Evolutionary conservation across 2,329 filamentous ascomycete species (phyloP).

Genomic region (Aspergillus fructus): DNA sequence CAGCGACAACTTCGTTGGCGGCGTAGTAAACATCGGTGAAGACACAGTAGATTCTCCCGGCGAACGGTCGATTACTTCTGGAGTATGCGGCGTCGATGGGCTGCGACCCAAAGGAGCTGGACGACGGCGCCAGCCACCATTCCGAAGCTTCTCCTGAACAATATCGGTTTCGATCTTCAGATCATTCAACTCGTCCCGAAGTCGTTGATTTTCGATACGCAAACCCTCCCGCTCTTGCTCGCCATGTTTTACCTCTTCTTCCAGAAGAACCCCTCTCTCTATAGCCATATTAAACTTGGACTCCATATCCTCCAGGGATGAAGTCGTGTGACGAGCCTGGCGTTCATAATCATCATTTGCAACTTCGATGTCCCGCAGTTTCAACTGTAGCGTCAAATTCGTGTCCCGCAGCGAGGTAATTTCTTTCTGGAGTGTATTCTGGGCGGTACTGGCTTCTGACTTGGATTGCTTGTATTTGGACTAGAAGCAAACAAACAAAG

Average conservation of each 20-base stretch:
- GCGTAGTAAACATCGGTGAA: slow-evolving; percentile 85
- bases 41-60: slow-evolving; percentile 80
- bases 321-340: slow-evolving; percentile 92
- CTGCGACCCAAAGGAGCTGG: slow-evolving; percentile 51
- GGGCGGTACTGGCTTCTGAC: slow-evolving; percentile 77
- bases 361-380: slow-evolving; percentile 90
- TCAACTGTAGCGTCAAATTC: slow-evolving; percentile 77
- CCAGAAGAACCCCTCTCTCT: slow-evolving; percentile 86
- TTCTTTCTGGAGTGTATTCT: slow-evolving; percentile 88
- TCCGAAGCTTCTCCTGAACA: slow-evolving; percentile 86
- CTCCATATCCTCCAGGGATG: slow-evolving; percentile 93
- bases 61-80: slow-evolving; percentile 68
- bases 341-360: slow-evolving; percentile 98
- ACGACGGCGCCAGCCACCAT: slow-evolving; percentile 55
- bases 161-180: slow-evolving; percentile 95
- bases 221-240: slow-evolving; percentile 89
- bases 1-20: slow-evolving; percentile 68
- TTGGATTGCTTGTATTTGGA: slow-evolving; percentile 97
- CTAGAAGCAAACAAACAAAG: slow-evolving; percentile 45
- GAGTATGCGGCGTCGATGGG: slow-evolving; percentile 59
- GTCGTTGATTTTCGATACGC: slow-evolving; percentile 84
- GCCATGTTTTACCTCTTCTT: slow-evolving; percentile 87
- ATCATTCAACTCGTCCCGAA: slow-evolving; percentile 88
- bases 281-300: slow-evolving; percentile 95
- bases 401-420: slow-evolving; percentile 86